Percentiles rank a stretch among this genome's conserved stretches.
Conservation (phyloP, 2,329 filamentous ascomycete species). For the Monosporascus cannonballus region DNA sequence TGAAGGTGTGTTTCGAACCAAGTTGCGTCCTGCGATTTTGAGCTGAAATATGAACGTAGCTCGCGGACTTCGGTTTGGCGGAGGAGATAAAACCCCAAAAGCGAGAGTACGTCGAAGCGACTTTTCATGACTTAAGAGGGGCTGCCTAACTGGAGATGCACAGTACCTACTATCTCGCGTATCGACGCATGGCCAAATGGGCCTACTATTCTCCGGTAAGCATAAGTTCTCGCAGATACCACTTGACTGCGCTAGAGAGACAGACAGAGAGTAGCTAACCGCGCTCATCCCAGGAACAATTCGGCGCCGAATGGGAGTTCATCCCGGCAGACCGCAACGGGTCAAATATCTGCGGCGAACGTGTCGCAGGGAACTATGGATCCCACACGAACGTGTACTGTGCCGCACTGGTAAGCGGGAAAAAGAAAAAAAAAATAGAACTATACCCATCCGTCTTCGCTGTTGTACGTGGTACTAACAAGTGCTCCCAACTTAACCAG, state of each 20-base stretch:
- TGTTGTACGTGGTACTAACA: no score
- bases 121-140: neutral
- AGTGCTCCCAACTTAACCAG: neutral
- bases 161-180: neutral
- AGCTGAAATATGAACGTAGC: neutral
- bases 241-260: no score
- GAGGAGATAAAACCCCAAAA: neutral
- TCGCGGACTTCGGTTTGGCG: neutral
- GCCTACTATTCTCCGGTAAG: neutral
- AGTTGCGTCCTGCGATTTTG: no score
- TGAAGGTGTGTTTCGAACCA: neutral
- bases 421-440: no score
- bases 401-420: neutral
- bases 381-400: neutral
- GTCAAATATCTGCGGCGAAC: neutral
- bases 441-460: no score
- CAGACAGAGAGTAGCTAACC: neutral
- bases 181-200: neutral
- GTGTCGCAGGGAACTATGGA: neutral
- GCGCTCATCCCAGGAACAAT: neutral
- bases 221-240: neutral
- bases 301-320: neutral
- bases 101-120: neutral
- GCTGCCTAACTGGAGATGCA: neutral
- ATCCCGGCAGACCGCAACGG: neutral